A percentile compares a stretch with the other conserved stretches of the same genome.
Conservation (phyloP, 164 flowering plant genomes). For the Annona squamosa region DNA sequence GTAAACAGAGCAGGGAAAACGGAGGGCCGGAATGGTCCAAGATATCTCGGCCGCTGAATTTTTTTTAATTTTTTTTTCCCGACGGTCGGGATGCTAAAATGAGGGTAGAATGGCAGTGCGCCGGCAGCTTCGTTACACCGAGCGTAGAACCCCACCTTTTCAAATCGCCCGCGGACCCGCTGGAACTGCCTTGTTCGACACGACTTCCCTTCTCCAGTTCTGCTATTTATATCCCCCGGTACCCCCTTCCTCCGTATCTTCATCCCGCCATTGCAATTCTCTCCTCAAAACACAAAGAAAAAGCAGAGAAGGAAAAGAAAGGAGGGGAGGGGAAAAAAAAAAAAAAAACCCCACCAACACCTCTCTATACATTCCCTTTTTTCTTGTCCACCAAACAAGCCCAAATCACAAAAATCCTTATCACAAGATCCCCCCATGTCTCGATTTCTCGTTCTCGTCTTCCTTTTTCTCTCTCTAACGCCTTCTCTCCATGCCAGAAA, state of each 20-base stretch:
- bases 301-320: too few relatives aligned
- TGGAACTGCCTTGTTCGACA: background rate
- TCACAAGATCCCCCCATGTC: background rate
- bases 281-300: too few relatives aligned
- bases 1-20: background rate
- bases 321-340: too few relatives aligned
- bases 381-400: background rate
- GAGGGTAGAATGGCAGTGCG: background rate
- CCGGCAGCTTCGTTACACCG: background rate
- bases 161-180: background rate
- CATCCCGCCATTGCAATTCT: background rate
- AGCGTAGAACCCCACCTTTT: background rate
- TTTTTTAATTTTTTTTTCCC: too few relatives aligned
- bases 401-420: background rate
- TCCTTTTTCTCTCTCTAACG: conserved; percentile 6
- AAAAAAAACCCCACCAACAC: background rate
- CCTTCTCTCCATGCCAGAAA: conserved; percentile 25
- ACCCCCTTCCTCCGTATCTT: background rate
- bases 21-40: background rate
- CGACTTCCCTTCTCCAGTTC: background rate
- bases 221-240: background rate
- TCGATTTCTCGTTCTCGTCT: conserved; percentile 5
- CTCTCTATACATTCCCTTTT: background rate
- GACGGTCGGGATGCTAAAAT: background rate
- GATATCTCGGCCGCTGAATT: background rate